phyloP scores from a whole-genome alignment of 192 early-diverging fungal species.

The Linnemannia elongata region DNA sequence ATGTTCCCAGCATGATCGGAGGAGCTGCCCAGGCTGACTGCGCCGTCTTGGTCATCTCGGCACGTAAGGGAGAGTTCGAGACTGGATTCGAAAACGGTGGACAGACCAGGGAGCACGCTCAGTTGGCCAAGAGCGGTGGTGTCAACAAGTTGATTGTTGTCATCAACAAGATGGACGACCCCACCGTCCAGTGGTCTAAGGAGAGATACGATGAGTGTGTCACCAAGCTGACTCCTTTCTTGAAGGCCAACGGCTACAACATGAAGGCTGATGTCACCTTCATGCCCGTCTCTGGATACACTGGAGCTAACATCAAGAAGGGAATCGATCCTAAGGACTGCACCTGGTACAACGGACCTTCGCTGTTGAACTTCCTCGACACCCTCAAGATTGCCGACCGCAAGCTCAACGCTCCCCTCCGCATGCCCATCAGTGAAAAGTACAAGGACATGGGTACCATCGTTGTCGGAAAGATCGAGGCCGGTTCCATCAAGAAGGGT shows the following conservation, averaged over 20 bases:
- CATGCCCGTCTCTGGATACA: constrained; percentile 96
- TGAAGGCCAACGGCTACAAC: constrained; percentile 92
- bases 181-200: constrained; percentile 95
- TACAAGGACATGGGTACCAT: constrained; percentile 99
- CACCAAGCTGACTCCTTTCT: constrained; percentile 88
- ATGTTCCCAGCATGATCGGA: constrained; percentile 97
- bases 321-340: constrained; percentile 70
- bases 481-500: constrained; percentile 91
- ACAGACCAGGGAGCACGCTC: constrained; percentile 98
- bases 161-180: constrained; percentile 99
- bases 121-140: constrained; percentile 97
- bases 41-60: constrained; percentile 95
- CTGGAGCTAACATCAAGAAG: constrained; percentile 97
- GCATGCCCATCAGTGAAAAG: constrained; percentile 96
- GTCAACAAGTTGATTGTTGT: constrained; percentile 94
- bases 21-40: constrained; percentile 98
- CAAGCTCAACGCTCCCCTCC: constrained; percentile 89
- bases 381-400: constrained; percentile 84
- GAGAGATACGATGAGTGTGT: constrained; percentile 93
- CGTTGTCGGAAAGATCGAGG: constrained; percentile 96
- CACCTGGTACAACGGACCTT: constrained; percentile 87
- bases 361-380: constrained; percentile 92
- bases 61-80: constrained; percentile 99
- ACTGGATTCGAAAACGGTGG: constrained; percentile 99
- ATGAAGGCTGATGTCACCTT: constrained; percentile 84